Conservation (phyloP, 208 protist species). For the Tritrichomonas musculus region DNA sequence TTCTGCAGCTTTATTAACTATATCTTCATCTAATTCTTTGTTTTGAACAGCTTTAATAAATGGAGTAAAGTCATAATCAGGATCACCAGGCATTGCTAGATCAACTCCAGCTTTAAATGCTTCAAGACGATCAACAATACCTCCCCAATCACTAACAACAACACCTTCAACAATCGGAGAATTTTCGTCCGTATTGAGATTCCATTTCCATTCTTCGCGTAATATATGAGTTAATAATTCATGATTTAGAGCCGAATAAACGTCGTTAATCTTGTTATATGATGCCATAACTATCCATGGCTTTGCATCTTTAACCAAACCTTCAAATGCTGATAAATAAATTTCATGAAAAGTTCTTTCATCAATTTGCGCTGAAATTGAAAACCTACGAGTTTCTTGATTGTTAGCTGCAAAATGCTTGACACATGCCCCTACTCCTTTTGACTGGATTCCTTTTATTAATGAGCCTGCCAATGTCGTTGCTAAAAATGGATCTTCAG, state of each 20-base stretch:
- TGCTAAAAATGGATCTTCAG: conserved; percentile 50
- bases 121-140: conserved; percentile 16
- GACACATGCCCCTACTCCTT: conserved; percentile 47
- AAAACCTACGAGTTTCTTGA: conserved; percentile 47
- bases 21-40: neutral
- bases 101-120: conserved; percentile 32
- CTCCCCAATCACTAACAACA: conserved; percentile 44
- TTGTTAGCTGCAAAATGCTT: conserved; percentile 58
- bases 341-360: conserved; percentile 55
- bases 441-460: conserved; percentile 48
- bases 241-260: conserved; percentile 24
- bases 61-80: neutral
- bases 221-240: conserved; percentile 33
- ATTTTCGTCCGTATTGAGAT: no score
- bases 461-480: conserved; percentile 33
- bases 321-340: conserved; percentile 54
- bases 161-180: no score
- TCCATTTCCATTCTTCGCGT: conserved; percentile 45
- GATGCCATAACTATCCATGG: conserved; percentile 39
- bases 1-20: neutral
- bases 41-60: neutral
- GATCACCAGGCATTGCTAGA: conserved; percentile 14
- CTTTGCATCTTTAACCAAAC: neutral
- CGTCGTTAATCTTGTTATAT: conserved; percentile 48
- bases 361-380: conserved; percentile 40